These are phyloP conservation scores for Podospora appendiculata DNA, from an alignment of 495 filamentous ascomycete species.

Conservation along the genomic window DNA sequence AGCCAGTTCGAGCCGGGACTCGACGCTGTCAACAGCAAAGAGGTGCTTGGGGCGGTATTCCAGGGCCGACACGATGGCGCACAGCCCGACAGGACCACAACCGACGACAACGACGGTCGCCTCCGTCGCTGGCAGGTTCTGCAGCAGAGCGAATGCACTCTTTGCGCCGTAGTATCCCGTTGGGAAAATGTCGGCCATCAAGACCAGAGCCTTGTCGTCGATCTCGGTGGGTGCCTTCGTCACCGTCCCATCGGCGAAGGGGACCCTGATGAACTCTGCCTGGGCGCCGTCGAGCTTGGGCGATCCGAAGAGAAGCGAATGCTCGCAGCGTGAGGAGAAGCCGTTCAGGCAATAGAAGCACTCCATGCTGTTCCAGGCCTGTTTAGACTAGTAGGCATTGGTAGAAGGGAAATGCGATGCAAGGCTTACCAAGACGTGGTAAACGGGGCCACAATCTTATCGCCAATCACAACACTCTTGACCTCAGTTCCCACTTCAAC, in stretches of 20 bases:
- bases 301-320: conserved; percentile 67
- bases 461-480: conserved; percentile 62
- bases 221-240: conserved; percentile 70
- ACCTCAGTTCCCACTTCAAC: conserved; percentile 60
- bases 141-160: conserved; percentile 69
- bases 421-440: conserved; percentile 59
- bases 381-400: no score
- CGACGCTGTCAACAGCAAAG: conserved; percentile 79
- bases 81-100: conserved; percentile 84
- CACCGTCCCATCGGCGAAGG: conserved; percentile 75
- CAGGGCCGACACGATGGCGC: conserved; percentile 75
- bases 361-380: conserved; percentile 29
- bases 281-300: conserved; percentile 74
- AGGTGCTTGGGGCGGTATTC: conserved; percentile 75
- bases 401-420: no score
- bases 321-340: conserved; percentile 76
- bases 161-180: conserved; percentile 87
- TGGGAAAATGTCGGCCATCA: conserved; percentile 83
- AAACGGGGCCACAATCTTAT: conserved; percentile 75
- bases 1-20: conserved; percentile 70
- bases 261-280: conserved; percentile 84
- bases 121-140: conserved; percentile 51
- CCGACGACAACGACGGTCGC: conserved; percentile 77
- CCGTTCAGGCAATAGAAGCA: conserved; percentile 90
- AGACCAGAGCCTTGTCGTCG: conserved; percentile 68